Evolutionary conservation across 2,329 filamentous ascomycete genomes (phyloP), one percentile per base, ranked within the genome.

Genomic region (Sporothrix brasiliensis): DNA sequence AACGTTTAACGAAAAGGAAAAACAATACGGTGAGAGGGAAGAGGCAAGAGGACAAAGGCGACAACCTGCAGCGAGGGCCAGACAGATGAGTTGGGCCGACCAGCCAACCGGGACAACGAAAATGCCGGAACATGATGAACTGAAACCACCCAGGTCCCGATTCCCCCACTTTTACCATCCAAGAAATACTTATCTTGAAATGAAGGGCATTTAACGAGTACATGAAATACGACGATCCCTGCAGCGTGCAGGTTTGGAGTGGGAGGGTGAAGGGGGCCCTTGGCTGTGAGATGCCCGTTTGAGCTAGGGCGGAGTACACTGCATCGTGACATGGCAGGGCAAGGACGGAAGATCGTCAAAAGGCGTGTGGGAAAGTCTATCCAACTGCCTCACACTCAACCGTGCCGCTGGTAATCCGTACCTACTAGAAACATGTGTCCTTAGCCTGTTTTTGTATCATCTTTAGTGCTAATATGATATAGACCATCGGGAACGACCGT

Each of bases 281-380:
- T 47, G n/a, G 11, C 14, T 61, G 58, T 47, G 58, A 11, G 58
- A 16, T 47, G 39, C 58, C 58, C 24, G 58, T 61, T 41, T 61
- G 58, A 61, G n/a, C 58, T 61, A 47, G 58, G 58, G 58, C 34
- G 56, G 56, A 60, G 56, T 11, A 60, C 34, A 39, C 56, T 21
- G 34, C 19, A 41, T 60, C 56, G 56, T 41, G 56, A 60, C 34
- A 60, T 58, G 30, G 6, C 54, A 58, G 2, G 27, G 3, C 27
- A 30, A 44, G 13, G 13, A 44, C 2, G 39, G 11, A 27, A 47
- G 39, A 61, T 47, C n/a, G 58, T 61, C 39, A 47, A 41, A 60
- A 58, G 39, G 39, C 39, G 56, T 11, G 58, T 44, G 39, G 58
- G 58, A 61, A 61, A 16, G 4, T 24, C 13, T 39, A n/a, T 14